Evolutionary conservation across 164 flowering plant species (phyloP).

Genomic region (Aristolochia californica): DNA sequence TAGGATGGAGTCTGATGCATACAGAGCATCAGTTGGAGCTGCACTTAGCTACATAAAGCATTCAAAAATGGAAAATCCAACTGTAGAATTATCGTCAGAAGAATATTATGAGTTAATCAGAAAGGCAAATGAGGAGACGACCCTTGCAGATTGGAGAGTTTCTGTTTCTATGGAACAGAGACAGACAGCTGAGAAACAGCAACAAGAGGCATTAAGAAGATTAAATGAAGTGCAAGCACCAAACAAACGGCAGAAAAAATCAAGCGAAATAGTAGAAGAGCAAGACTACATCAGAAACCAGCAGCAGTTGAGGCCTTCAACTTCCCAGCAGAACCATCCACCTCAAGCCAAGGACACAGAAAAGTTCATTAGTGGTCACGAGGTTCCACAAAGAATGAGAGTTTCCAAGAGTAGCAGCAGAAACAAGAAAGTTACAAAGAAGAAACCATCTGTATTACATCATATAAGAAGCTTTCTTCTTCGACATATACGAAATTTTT

Average conservation of each 20-base stretch:
- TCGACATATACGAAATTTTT: slow-evolving; percentile 9
- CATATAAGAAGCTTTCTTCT: slow-evolving; percentile 18
- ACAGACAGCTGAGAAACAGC: slow-evolving; percentile 25
- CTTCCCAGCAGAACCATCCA: slow-evolving; percentile 1
- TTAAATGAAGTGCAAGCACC: slow-evolving; percentile 11
- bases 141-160: slow-evolving; percentile 38
- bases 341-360: slow-evolving; percentile 3
- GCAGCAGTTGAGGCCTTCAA: not conserved
- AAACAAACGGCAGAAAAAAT: slow-evolving; percentile 8
- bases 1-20: slow-evolving; percentile 33
- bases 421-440: slow-evolving; percentile 15
- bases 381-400: slow-evolving; percentile 7
- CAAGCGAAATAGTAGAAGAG: slow-evolving; percentile 1
- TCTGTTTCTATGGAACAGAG: slow-evolving; percentile 35
- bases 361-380: not conserved
- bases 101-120: slow-evolving; percentile 27
- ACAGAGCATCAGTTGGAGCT: slow-evolving; percentile 23
- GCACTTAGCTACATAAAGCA: slow-evolving; percentile 18
- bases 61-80: slow-evolving; percentile 12
- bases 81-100: slow-evolving; percentile 22
- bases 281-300: slow-evolving; percentile 2
- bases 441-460: slow-evolving; percentile 19
- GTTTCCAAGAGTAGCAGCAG: slow-evolving; percentile 13
- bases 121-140: slow-evolving; percentile 32
- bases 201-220: slow-evolving; percentile 24